phyloP scores from a whole-genome alignment of 768 basidiomycete genomes.

The Termitomyces sp. region DNA sequence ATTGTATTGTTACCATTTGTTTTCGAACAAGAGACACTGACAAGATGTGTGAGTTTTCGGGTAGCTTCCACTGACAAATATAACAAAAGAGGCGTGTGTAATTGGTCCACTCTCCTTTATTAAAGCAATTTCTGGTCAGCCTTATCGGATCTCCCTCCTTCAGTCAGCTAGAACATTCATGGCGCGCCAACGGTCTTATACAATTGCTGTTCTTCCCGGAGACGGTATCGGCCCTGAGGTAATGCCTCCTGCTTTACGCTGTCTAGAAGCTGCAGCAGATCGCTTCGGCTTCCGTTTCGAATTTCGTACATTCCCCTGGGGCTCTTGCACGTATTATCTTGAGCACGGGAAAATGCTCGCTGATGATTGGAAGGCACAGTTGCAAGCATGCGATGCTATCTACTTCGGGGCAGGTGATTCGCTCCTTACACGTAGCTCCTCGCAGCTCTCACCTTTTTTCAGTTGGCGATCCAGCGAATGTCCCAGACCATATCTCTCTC shows the following conservation, averaged over 20 bases:
- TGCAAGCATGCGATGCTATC: slow-evolving; percentile 38
- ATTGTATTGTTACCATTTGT: neutral
- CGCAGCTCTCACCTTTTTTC: slow-evolving; percentile 4
- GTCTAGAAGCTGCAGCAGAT: slow-evolving; percentile 36
- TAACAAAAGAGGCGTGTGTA: neutral
- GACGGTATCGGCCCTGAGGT: slow-evolving; percentile 53
- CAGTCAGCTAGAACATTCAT: slow-evolving; percentile 1
- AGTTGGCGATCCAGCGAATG: slow-evolving; percentile 42
- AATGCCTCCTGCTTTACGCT: slow-evolving; percentile 40
- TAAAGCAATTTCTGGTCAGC: neutral
- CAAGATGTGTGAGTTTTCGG: neutral
- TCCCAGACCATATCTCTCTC: slow-evolving; percentile 53
- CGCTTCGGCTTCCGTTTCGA: slow-evolving; percentile 40
- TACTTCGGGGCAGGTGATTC: slow-evolving; percentile 40
- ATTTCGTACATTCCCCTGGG: slow-evolving; percentile 43
- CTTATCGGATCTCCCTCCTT: neutral
- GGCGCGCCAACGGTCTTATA: slow-evolving; percentile 21
- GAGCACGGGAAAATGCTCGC: slow-evolving; percentile 44
- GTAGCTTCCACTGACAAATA: neutral
- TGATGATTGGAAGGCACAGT: slow-evolving; percentile 30
- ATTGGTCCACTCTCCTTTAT: neutral
- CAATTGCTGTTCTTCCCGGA: slow-evolving; percentile 44
- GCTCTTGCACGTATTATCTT: slow-evolving; percentile 39
- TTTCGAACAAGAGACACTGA: neutral
- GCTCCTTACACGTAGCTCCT: neutral